These are phyloP conservation scores for Trametes elegans DNA, from an alignment of 768 basidiomycete species.

Conservation along the genomic window DNA sequence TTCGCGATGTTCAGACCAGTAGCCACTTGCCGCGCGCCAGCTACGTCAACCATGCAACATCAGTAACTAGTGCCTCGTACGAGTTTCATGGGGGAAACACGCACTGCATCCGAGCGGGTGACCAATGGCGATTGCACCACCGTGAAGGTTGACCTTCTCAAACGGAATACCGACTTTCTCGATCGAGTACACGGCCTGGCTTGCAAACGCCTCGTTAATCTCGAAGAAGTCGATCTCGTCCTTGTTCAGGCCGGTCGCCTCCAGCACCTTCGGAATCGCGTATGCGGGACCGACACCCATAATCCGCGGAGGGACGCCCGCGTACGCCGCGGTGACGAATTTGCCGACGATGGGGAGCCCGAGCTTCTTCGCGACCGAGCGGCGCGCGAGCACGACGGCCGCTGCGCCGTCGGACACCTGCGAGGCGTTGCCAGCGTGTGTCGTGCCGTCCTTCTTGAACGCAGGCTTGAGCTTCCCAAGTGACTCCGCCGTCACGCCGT, in stretches of 20 bases:
- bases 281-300: slow-evolving; percentile 93
- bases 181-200: slow-evolving; percentile 73
- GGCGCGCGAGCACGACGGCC: slow-evolving; percentile 79
- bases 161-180: slow-evolving; percentile 66
- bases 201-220: slow-evolving; percentile 91
- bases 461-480: slow-evolving; percentile 84
- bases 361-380: slow-evolving; percentile 77
- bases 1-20: slow-evolving; percentile 82
- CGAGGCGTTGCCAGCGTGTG: slow-evolving; percentile 85
- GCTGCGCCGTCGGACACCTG: slow-evolving; percentile 94
- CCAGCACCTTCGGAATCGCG: slow-evolving; percentile 77
- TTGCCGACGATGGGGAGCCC: slow-evolving; percentile 88
- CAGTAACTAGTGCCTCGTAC: neutral
- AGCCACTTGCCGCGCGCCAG: slow-evolving; percentile 84
- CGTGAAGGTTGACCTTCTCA: slow-evolving; percentile 82
- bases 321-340: slow-evolving; percentile 64
- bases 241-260: slow-evolving; percentile 58
- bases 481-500: slow-evolving; percentile 77
- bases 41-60: slow-evolving; percentile 30
- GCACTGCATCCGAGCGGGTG: slow-evolving; percentile 84
- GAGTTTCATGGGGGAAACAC: slow-evolving; percentile 39
- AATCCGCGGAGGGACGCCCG: slow-evolving; percentile 83
- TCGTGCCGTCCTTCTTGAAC: slow-evolving; percentile 71
- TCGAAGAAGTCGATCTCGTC: slow-evolving; percentile 88
- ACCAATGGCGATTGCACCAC: slow-evolving; percentile 88